Conservation (phyloP, 2,329 filamentous ascomycete genomes). For the Parastagonospora nodorum region DNA sequence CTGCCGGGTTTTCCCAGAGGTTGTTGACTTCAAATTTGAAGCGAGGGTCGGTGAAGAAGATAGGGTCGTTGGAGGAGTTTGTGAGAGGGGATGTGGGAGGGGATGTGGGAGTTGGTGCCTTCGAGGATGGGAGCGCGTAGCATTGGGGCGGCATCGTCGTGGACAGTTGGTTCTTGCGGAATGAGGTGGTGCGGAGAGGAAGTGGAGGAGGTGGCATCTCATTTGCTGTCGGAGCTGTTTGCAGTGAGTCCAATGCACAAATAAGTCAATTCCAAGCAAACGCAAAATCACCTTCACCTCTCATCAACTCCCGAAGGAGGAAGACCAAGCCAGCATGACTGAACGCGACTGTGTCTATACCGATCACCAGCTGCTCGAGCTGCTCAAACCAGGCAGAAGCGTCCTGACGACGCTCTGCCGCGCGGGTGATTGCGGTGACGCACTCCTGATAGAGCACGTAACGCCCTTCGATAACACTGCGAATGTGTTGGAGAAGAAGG, state of each 20-base stretch:
- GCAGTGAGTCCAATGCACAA: not conserved
- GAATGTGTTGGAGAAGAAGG: constrained; percentile 12
- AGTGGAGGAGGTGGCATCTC: not conserved
- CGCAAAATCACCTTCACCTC: constrained; percentile 84
- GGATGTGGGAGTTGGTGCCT: not conserved
- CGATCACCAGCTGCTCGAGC: constrained; percentile 12
- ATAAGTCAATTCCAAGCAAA: constrained; percentile 77
- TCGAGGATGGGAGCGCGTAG: too few species aligned
- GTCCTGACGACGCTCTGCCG: constrained; percentile 4
- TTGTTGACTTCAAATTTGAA: constrained; percentile 9
- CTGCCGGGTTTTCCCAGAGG: constrained; percentile 47
- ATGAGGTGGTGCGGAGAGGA: constrained; percentile 56
- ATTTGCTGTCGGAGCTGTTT: not conserved
- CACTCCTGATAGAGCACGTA: constrained; percentile 23
- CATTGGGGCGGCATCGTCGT: not conserved
- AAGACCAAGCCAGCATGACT: constrained; percentile 20
- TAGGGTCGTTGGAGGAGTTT: constrained; percentile 67
- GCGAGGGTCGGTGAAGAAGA: constrained; percentile 51
- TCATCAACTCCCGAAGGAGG: constrained; percentile 9
- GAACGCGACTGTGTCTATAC: not conserved
- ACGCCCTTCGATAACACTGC: constrained; percentile 10
- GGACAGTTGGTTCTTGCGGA: not conserved
- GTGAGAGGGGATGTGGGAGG: not conserved
- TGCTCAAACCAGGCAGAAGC: constrained; percentile 16
- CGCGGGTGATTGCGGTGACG: constrained; percentile 5